Conservation (phyloP, 768 basidiomycete genomes). For the Suillus placidus region DNA sequence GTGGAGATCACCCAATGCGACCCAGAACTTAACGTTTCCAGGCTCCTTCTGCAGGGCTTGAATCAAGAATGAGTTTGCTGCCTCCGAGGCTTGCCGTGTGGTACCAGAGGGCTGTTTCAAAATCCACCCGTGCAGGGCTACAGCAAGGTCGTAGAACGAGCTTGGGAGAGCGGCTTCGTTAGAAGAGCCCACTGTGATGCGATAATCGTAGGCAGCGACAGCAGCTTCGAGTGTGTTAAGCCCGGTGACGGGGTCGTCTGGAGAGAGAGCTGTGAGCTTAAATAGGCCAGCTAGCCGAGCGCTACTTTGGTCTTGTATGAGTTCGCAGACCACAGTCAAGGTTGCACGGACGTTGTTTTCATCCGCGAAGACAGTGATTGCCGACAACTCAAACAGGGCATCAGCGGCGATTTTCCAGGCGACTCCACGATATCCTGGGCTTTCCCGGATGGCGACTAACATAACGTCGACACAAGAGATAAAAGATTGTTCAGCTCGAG, state of each 20-base stretch:
- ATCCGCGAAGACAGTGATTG: slow-evolving; percentile 51
- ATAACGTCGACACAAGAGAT: slow-evolving; percentile 57
- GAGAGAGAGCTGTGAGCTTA: slow-evolving; percentile 29
- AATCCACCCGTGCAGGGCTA: slow-evolving; percentile 57
- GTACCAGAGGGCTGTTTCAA: slow-evolving; percentile 27
- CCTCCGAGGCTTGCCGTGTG: slow-evolving; percentile 37
- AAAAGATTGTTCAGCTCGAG: slow-evolving; percentile 76
- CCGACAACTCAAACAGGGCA: slow-evolving; percentile 67
- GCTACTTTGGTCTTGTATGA: slow-evolving; percentile 43
- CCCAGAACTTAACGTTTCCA: slow-evolving; percentile 77
- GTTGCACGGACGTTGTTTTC: slow-evolving; percentile 39
- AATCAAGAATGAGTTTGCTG: slow-evolving; percentile 58
- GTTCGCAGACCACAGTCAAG: slow-evolving; percentile 38
- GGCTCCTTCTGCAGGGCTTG: slow-evolving; percentile 76
- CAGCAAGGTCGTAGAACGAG: slow-evolving; percentile 75
- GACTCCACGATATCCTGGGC: slow-evolving; percentile 66
- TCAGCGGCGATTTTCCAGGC: slow-evolving; percentile 88
- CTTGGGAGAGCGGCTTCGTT: slow-evolving; percentile 55
- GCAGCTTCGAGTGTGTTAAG: slow-evolving; percentile 52
- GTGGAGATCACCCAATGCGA: slow-evolving; percentile 73
- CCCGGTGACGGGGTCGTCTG: slow-evolving; percentile 30
- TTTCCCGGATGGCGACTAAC: slow-evolving; percentile 49
- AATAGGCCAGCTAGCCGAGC: slow-evolving; percentile 48
- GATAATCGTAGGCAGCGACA: slow-evolving; percentile 61
- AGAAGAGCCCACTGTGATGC: slow-evolving; percentile 56